Evolutionary conservation across 1,139 yeast species (phyloP), one percentile per base, ranked within the genome.

Genomic region (Eremothecium gossypii): DNA sequence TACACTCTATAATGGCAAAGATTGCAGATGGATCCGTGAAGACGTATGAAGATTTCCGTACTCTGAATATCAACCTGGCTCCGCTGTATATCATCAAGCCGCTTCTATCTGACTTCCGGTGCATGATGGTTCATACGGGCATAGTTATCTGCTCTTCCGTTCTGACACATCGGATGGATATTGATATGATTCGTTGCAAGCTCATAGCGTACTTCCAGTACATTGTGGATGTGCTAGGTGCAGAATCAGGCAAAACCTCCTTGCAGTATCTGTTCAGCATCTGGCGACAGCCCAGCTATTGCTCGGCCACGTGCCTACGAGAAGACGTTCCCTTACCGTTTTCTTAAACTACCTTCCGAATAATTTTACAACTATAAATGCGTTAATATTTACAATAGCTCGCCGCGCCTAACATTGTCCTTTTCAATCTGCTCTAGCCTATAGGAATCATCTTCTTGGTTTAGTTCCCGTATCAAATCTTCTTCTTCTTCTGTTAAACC

Each of bases 391-490:
- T 34, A 34, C 37, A 34, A 23, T 17, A 59, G 42, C 49, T 66
- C 73, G 11, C 65, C 59, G 20, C 54, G 47, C 50, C 63, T 61
- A 13, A 61, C 51, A 37, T 61, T 61, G 41, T 70, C 74, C 46
- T 64, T 69, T 41, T 60, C 59, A 38, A 65, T 66, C 34, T 66
- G 61, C 47, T 60, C 56, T 39, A 64, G 52, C 39, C 75, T 58
- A 45, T 49, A 42, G 6, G 34, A 27, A 4, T 66, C 63, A 36
- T 63, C 63, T 40, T 69, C 71, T 35, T 68, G 68, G 42, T 72
- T 73, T 33, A 63, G 46, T 49, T 79, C 86, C 40, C 67, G 71
- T 45, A 75, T 74, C 47, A 77, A 56, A 38, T 74, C 80, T 36
- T 69, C 64, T 40, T 60, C 64, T 23, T 61, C 64, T 38, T 58